Conservation (phyloP, 305 asterid genomes). For the Solanum hybrid region DNA sequence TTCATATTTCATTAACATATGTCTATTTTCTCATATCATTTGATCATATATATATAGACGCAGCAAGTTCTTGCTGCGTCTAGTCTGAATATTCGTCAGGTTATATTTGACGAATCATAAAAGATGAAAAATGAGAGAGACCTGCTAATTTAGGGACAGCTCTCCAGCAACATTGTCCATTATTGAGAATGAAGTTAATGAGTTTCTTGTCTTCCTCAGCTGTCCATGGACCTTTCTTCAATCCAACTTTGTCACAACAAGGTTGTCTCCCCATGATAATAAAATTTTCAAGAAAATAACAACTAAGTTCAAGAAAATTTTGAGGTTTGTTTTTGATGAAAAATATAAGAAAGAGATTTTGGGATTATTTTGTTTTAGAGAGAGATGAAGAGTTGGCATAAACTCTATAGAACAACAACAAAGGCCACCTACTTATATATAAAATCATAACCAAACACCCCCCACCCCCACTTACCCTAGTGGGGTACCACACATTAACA, state of each 20-base stretch:
- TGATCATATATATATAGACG: background rate
- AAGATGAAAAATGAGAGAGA: background rate
- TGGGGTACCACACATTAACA: background rate
- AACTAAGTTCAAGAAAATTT: background rate
- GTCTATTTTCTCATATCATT: background rate
- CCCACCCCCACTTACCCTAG: background rate
- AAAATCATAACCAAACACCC: background rate
- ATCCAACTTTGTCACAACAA: conserved; percentile 49
- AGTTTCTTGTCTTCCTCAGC: conserved; percentile 47
- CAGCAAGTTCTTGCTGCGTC: background rate
- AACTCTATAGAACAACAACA: background rate
- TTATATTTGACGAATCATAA: background rate
- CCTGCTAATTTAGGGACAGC: conserved; percentile 53
- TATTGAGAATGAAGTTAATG: conserved; percentile 37
- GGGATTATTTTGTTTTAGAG: background rate
- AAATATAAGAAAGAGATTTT: background rate
- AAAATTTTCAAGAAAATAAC: background rate
- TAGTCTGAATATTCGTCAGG: background rate
- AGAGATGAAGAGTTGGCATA: background rate
- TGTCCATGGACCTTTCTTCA: conserved; percentile 58
- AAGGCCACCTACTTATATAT: conserved; percentile 15
- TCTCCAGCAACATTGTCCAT: conserved; percentile 57
- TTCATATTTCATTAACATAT: background rate
- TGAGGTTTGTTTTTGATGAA: background rate
- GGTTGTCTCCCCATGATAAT: conserved; percentile 46